Evolutionary conservation across 805 yeast species (phyloP).

Genomic region (Candida railenensis): DNA sequence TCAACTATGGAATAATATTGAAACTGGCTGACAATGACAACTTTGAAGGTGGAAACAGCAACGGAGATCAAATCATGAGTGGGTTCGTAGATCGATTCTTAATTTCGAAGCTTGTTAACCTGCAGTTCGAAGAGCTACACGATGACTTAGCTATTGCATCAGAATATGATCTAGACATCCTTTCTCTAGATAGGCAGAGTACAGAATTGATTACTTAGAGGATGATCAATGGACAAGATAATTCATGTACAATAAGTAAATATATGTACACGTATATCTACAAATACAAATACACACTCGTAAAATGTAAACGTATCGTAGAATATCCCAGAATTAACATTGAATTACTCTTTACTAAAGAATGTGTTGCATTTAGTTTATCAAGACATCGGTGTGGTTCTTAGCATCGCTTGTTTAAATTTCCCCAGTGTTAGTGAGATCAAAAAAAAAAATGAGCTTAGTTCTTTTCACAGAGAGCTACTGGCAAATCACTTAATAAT

Average conservation of each 20-base stretch:
- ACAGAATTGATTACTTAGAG: constrained; percentile 28
- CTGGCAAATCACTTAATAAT: no score
- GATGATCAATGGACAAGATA: no score
- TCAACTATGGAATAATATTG: constrained; percentile 33
- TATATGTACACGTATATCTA: no score
- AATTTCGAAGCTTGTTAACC: constrained; percentile 28
- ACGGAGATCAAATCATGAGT: constrained; percentile 16
- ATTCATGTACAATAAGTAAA: no score
- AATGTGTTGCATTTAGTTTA: no score
- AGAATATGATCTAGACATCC: constrained; percentile 26
- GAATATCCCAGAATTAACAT: no score
- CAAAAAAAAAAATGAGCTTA: neutral
- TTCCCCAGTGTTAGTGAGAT: neutral
- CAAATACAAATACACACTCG: no score
- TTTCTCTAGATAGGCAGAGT: constrained; percentile 17
- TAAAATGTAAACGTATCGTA: no score
- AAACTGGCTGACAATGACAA: constrained; percentile 8
- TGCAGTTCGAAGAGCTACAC: constrained; percentile 15
- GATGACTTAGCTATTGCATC: constrained; percentile 10
- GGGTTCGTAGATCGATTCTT: constrained; percentile 42
- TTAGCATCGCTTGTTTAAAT: no score
- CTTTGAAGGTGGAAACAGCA: neutral
- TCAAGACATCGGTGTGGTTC: no score
- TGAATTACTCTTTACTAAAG: no score
- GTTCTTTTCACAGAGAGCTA: no score